These are phyloP conservation scores for Pseudodiploospora longispora DNA, from an alignment of 2,329 filamentous ascomycete genomes.

Conservation along the genomic window DNA sequence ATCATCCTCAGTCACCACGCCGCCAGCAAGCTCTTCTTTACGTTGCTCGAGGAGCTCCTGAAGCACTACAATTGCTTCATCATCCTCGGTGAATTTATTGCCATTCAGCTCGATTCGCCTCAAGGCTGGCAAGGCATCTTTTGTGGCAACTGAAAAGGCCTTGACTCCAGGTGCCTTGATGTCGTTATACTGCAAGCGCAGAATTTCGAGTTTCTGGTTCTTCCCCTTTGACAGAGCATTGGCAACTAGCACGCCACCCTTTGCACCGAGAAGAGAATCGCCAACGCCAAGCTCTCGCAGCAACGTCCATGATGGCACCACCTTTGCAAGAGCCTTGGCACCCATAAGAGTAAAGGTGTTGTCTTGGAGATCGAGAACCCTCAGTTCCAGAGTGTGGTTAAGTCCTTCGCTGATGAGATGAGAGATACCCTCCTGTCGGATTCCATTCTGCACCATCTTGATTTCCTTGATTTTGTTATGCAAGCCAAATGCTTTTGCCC, in stretches of 20 bases:
- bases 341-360: slow-evolving; percentile 89
- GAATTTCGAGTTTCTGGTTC: slow-evolving; percentile 70
- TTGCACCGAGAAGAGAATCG: slow-evolving; percentile 74
- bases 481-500: slow-evolving; percentile 79
- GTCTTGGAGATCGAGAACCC: slow-evolving; percentile 85
- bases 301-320: slow-evolving; percentile 64
- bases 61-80: slow-evolving; percentile 60
- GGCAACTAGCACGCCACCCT: slow-evolving; percentile 68
- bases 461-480: slow-evolving; percentile 76
- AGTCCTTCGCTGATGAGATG: slow-evolving; percentile 74
- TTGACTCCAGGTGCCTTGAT: slow-evolving; percentile 72
- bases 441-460: slow-evolving; percentile 98
- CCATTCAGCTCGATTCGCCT: slow-evolving; percentile 90
- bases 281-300: slow-evolving; percentile 80
- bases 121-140: slow-evolving; percentile 62
- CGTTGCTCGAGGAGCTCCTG: slow-evolving; percentile 66
- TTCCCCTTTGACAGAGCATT: slow-evolving; percentile 64
- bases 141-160: slow-evolving; percentile 60
- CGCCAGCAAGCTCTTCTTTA: slow-evolving; percentile 64
- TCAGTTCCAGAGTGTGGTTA: slow-evolving; percentile 57
- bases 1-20: slow-evolving; percentile 63
- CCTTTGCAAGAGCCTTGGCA: slow-evolving; percentile 67
- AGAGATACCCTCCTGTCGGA: slow-evolving; percentile 85
- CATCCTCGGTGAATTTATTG: slow-evolving; percentile 88
- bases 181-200: slow-evolving; percentile 90